A percentile compares a stretch with the other conserved stretches of the same genome.
phyloP scores from a whole-genome alignment of 2,329 filamentous ascomycete species.

The Aureobasidium sp. region DNA sequence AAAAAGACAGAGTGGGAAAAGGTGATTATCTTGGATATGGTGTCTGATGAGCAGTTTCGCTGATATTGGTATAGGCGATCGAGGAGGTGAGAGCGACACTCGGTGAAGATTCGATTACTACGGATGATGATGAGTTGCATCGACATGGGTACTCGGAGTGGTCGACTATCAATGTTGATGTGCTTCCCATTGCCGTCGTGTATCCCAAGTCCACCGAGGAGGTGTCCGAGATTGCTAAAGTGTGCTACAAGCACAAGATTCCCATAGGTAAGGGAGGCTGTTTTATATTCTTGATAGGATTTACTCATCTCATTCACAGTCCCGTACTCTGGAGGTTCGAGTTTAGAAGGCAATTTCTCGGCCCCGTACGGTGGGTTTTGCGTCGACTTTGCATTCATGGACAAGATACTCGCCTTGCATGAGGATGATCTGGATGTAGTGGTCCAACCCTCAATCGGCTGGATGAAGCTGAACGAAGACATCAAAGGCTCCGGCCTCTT shows the following conservation, averaged over 20 bases:
- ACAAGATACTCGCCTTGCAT: conserved; percentile 68
- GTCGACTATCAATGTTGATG: conserved; percentile 58
- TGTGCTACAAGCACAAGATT: conserved; percentile 70
- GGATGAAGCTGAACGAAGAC: conserved; percentile 77
- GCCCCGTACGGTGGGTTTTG: conserved; percentile 69
- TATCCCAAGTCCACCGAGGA: conserved; percentile 57
- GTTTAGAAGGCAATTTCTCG: conserved; percentile 82
- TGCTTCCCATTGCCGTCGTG: conserved; percentile 54
- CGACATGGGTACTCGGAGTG: conserved; percentile 61
- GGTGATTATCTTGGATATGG: conserved; percentile 25
- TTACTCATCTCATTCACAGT: conserved; percentile 35
- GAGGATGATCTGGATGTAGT: conserved; percentile 87
- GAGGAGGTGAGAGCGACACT: conserved; percentile 43
- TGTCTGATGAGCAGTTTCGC: background rate
- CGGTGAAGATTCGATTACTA: conserved; percentile 52
- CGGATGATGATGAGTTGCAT: conserved; percentile 55
- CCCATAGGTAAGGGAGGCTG: conserved; percentile 50
- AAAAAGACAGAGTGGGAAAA: conserved; percentile 42
- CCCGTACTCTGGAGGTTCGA: conserved; percentile 77
- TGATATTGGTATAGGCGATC: conserved; percentile 39
- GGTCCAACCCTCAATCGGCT: conserved; percentile 84
- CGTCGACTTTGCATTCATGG: conserved; percentile 84
- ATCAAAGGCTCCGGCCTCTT: conserved; percentile 55
- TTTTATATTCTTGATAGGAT: background rate
- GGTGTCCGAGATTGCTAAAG: conserved; percentile 54